Base-by-base conservation (phyloP, 805 yeast genomes). In the Blastobotrys chiropterorum region DNA sequence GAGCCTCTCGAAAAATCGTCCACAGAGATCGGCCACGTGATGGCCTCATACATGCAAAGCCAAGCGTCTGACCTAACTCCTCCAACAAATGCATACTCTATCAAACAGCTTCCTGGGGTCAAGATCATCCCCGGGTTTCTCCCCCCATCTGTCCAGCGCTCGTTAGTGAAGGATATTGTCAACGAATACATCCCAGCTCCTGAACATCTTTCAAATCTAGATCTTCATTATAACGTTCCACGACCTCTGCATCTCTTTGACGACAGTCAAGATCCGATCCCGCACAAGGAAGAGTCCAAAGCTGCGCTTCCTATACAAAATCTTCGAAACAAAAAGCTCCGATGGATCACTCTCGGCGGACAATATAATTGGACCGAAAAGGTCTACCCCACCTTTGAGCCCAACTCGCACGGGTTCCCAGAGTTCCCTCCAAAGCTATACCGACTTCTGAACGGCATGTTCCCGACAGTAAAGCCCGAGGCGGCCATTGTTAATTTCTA, bases 291-390 rank as follows among this genome's bases (percentile, higher is more conserved):
- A 14, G 44, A 56, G n/a, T 45, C 43, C 19, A 60, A 57, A 22
- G 54, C 59, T 1, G 40, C 51, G 15, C 50, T 62, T 3, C 48
- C 56, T 1, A 41, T 46, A 22, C 51, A 47, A 6, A 53, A 52
- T 39, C 50, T 65, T 19, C 53, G 64, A 11, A 47, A 48, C 14
- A 60, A 58, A 38, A 64, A 67, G 48, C 61, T 73, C n/a, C 64
- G 77, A n/a, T 73, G 77, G 77, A 68, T 72, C 26, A 73, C 77
- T 0, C 65, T 73, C 6, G 77, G 77, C 2, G 77, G 77, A 8
- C 77, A 73, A 54, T 73, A 73, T 56, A 62, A 73, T 55, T 73
- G 77, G 77, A 72, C 77, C 0, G 57, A 62, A 16, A 73, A 73
- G 47, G 65, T 53, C 42, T 72, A 72, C 52, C 77, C 77, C 1